Evolutionary conservation across 1,284 basidiomycete species (phyloP).

Genomic region (Flammula alnicola): DNA sequence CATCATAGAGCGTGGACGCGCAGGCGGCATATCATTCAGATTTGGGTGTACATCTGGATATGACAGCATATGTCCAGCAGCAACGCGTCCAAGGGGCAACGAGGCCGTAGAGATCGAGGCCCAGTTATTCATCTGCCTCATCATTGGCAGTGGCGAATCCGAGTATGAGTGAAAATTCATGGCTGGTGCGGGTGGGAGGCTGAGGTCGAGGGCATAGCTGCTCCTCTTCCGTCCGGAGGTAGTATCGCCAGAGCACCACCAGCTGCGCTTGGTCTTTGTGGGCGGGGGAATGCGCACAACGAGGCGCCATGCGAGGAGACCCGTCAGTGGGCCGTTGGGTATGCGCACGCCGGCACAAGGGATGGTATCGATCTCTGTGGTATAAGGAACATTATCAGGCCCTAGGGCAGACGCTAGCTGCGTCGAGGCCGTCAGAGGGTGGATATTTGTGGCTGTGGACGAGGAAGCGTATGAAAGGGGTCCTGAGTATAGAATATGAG

Average conservation of each 20-base stretch:
- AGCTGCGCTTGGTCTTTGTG: constrained; percentile 15
- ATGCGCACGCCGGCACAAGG: constrained; percentile 46
- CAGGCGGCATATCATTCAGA: no score
- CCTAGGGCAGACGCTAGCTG: constrained; percentile 34
- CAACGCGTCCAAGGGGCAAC: no score
- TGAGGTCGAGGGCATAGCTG: not conserved
- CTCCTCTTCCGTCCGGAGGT: not conserved
- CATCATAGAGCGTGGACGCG: no score
- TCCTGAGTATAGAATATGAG: not conserved
- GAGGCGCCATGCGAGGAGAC: constrained; percentile 44
- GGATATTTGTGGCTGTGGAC: not conserved
- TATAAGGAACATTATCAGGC: constrained; percentile 34
- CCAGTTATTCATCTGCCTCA: no score
- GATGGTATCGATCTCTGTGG: constrained; percentile 38
- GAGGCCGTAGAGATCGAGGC: no score
- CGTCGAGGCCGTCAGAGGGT: constrained; percentile 13
- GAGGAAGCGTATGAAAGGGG: not conserved
- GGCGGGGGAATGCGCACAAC: constrained; percentile 31
- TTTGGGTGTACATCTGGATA: no score
- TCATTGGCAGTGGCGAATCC: no score
- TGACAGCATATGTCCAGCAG: no score
- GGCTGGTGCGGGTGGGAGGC: no score
- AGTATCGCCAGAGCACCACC: constrained; percentile 15
- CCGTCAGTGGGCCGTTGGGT: constrained; percentile 35
- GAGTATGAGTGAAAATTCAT: no score